These are phyloP conservation scores for Verruconis gallopava DNA, from an alignment of 2,329 filamentous ascomycete species.

Conservation along the genomic window DNA sequence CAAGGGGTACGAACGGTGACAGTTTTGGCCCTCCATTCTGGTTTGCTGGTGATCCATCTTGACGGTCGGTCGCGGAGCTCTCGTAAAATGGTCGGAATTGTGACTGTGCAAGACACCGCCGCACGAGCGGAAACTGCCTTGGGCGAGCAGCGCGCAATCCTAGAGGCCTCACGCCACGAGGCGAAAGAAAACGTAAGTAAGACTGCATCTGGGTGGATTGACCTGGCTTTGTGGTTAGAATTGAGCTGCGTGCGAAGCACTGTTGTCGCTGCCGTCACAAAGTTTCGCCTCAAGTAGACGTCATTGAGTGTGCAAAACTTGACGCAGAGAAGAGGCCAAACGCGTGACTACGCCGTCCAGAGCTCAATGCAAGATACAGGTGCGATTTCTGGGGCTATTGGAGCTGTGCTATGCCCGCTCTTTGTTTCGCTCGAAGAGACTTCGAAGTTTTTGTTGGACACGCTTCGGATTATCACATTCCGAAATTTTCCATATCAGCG, in stretches of 20 bases:
- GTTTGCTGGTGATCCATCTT: constrained; percentile 17
- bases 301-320: neutral
- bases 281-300: neutral
- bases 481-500: neutral
- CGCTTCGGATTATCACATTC: neutral
- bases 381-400: neutral
- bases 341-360: neutral
- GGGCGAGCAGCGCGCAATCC: constrained; percentile 2
- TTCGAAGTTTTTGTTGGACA: no score
- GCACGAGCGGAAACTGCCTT: constrained; percentile 4
- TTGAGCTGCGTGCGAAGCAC: neutral
- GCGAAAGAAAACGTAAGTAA: neutral
- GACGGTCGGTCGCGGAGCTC: constrained; percentile 19
- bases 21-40: constrained; percentile 13
- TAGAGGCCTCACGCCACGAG: neutral
- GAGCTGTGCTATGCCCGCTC: neutral
- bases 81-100: constrained; percentile 13
- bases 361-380: no score
- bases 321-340: neutral
- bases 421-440: no score
- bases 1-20: constrained; percentile 32
- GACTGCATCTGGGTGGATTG: constrained; percentile 1
- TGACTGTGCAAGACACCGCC: constrained; percentile 3
- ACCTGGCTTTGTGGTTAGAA: neutral
- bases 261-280: neutral